A percentile compares a stretch with the other conserved stretches of the same genome.
These are phyloP conservation scores for Ambrosia artemisiifolia DNA, from an alignment of 129 eudicot genomes.

Conservation along the genomic window DNA sequence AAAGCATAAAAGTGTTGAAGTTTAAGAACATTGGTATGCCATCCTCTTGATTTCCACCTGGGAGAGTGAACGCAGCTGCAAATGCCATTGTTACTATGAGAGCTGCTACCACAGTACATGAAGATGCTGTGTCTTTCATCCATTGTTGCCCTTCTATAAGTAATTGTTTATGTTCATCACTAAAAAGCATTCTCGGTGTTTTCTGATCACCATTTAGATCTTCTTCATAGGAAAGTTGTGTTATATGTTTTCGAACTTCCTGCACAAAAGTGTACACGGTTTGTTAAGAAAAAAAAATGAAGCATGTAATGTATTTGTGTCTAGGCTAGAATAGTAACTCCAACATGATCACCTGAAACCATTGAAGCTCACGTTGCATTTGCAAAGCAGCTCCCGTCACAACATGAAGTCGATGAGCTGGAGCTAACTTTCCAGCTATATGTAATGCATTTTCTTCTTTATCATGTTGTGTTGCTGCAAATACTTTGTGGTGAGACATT, in stretches of 20 bases:
- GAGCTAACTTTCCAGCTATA: slow-evolving; percentile 36
- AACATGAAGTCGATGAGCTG: slow-evolving; percentile 31
- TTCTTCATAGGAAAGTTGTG: slow-evolving; percentile 9
- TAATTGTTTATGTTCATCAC: slow-evolving; percentile 28
- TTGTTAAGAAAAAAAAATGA: background rate
- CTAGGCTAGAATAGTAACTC: too few relatives aligned
- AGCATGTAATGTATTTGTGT: background rate
- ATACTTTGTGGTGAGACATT: background rate
- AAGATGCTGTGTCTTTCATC: slow-evolving; percentile 40
- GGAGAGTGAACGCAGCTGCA: slow-evolving; percentile 31
- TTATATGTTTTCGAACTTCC: background rate
- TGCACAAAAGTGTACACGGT: background rate
- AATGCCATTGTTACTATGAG: slow-evolving; percentile 35
- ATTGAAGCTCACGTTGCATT: slow-evolving; percentile 28
- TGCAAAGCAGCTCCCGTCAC: slow-evolving; percentile 42
- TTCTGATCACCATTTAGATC: background rate
- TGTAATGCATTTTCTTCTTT: slow-evolving; percentile 27
- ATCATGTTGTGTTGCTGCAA: background rate
- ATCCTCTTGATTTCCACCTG: slow-evolving; percentile 23
- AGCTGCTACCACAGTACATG: slow-evolving; percentile 36
- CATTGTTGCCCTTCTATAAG: slow-evolving; percentile 33
- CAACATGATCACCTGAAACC: slow-evolving; percentile 5
- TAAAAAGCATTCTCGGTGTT: slow-evolving; percentile 33
- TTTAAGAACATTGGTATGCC: slow-evolving; percentile 22
- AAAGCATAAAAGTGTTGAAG: background rate